Base-by-base conservation (phyloP, 1,284 basidiomycete genomes). In the Apiotrichum brassicae region DNA sequence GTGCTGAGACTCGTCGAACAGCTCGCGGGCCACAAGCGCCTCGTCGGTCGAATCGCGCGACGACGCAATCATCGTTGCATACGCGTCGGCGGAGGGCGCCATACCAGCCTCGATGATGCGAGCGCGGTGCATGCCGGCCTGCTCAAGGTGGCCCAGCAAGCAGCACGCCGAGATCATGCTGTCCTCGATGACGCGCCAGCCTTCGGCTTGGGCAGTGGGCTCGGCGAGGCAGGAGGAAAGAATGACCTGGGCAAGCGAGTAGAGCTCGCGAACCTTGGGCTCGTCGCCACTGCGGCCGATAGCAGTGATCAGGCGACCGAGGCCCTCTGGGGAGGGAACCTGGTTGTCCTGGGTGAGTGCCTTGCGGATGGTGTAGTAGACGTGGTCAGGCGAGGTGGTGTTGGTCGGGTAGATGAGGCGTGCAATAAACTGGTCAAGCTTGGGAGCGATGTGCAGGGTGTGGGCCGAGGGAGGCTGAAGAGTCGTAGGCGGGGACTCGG, bases 1-100 rank as follows among this genome's bases (percentile, higher is more conserved):
- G 33, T 74, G 70, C 58, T 83, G 78, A n/a, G 84, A 79, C 72
- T 97, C 91, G 30, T 85, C 77, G 75, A 85, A 97, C 25, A 95
- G 78, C 32, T 82, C 79, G 68, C 90, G 77, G 0, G 90, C 91
- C 57, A 90, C 87, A 6, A 83, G 80, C 1, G 89, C 85, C 63
- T 97, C 92, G 68, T 97, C 91, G 16, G 92, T 95, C 16, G 91
- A 94, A 63, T 94, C 89, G 72, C 86, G 87, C 59, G 90, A 82
- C 57, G 81, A 79, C 36, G 86, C 81, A 58, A 97, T 92, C 66
- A 95, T 79, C 11, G 87, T 86, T 2, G 87, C 91, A 64, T 95
- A 97, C 0, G 90, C 86, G 57, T 95, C 89, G 2, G 91, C 84
- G 0, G 81, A 83, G 3, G 91, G 92, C 1, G 81, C 78, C n/a